Base-by-base conservation (phyloP, 345 rosid species). In the Rhodomyrtus tomentosa region DNA sequence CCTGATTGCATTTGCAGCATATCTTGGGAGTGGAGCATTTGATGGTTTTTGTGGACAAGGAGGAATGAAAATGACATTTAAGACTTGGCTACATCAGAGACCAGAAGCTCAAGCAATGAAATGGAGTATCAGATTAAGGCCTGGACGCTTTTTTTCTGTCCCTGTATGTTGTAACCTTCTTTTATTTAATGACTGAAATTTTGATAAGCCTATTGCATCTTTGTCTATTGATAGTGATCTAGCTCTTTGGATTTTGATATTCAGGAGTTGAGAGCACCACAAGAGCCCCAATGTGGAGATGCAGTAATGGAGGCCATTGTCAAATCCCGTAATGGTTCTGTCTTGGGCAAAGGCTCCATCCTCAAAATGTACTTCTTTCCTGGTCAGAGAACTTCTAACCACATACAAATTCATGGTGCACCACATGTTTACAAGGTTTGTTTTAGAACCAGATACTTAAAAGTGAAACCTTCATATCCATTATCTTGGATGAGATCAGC, bases 71-170 rank as follows among this genome's bases (percentile, higher is more conserved):
- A 92, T 94, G 93, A 93, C 98, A 42, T 97, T 94, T 90, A 95
- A 97, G 90, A 91, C 85, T 82, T 97, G 98, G 98, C 89, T 95
- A 89, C 91, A 94, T 88, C 98, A 95, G 88, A 93, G 98, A 89
- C 91, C 96, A 1, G 99, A 97, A 92, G 96, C 93, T 83, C 99
- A 95, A 91, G 96, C 96, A 72, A 97, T 97, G 98, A 95, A 97
- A 85, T 94, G 98, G 99, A 93, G 98, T 93, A 95, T 97, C 88
- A 92, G 98, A 91, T 88, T 93, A 81, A 92, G 96, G 91, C 97
- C 98, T 83, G 98, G 98, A 54, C 93, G 98, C 29, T 94, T 94
- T 90, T 95, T 97, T 82, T 90, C 98, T 51, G 87, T 95, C 83
- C 99, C 98, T 74, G 98, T 97, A 92, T 87, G 84, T 68, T 88